These are phyloP conservation scores for Termitomyces sp. DNA, from an alignment of 768 basidiomycete species.

Conservation along the genomic window DNA sequence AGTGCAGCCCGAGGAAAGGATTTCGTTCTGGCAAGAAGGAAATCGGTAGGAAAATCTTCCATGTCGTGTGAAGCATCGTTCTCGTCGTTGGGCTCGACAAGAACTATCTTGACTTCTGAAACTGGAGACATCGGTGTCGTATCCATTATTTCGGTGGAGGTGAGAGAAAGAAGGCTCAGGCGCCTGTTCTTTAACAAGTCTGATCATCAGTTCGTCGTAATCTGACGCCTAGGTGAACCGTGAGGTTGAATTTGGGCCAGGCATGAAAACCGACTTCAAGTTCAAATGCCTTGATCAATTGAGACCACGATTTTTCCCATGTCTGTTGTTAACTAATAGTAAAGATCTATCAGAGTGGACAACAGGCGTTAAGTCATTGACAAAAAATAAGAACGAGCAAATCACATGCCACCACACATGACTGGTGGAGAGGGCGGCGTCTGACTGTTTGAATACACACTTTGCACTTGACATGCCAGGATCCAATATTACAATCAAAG, in stretches of 20 bases:
- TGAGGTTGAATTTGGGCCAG: background rate
- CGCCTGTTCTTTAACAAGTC: background rate
- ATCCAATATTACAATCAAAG: background rate
- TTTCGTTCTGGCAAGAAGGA: slow-evolving; percentile 2
- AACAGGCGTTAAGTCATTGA: background rate
- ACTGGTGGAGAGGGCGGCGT: background rate
- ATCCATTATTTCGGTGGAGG: background rate
- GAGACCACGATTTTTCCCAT: no score
- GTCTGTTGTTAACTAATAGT: background rate
- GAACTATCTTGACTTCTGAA: background rate
- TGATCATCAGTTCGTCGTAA: background rate
- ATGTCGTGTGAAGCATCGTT: background rate
- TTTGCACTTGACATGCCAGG: background rate
- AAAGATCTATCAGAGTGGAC: background rate
- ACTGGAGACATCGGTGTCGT: background rate
- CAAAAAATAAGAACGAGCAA: background rate
- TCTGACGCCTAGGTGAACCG: background rate
- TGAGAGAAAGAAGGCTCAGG: background rate
- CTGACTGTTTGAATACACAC: background rate
- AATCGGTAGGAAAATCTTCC: slow-evolving; percentile 1
- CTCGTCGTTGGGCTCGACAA: background rate
- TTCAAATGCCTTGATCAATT: background rate
- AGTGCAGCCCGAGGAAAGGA: background rate
- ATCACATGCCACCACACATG: background rate
- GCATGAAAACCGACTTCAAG: background rate